These are phyloP conservation scores for Albugo candida DNA, from an alignment of 352 stramenopile genomes.

Conservation along the genomic window DNA sequence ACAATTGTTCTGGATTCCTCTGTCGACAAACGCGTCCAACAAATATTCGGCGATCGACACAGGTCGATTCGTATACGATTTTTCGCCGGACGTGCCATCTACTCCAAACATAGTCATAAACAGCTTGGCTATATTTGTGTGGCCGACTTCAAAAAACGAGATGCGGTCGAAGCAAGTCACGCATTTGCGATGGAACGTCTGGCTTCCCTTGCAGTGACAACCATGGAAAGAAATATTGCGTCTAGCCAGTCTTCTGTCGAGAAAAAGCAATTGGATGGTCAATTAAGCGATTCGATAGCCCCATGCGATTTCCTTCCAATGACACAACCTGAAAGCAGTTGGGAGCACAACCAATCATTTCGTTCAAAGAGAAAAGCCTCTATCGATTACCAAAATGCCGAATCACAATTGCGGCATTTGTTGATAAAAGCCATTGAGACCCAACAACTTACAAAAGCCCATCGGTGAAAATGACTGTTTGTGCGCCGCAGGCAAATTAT, in stretches of 20 bases:
- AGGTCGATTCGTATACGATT: constrained; percentile 31
- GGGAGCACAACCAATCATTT: too few relatives aligned
- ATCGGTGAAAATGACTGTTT: too few relatives aligned
- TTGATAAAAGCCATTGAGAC: too few relatives aligned
- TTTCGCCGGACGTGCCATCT: constrained; percentile 61
- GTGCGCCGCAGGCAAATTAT: too few relatives aligned
- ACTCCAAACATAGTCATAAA: constrained; percentile 29
- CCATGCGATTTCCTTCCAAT: too few relatives aligned
- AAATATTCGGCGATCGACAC: constrained; percentile 15
- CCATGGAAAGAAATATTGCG: constrained; percentile 40
- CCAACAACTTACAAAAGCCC: too few relatives aligned
- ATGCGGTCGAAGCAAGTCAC: constrained; percentile 44
- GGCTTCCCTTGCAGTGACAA: constrained; percentile 50
- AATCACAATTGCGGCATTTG: too few relatives aligned
- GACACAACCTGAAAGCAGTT: too few relatives aligned
- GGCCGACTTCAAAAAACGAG: constrained; percentile 51
- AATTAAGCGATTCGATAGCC: too few relatives aligned
- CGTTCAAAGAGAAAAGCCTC: too few relatives aligned
- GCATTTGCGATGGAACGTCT: constrained; percentile 68
- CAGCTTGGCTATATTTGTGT: constrained; percentile 66
- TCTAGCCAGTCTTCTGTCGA: not conserved
- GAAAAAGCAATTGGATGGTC: too few relatives aligned
- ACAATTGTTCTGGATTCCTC: constrained; percentile 54
- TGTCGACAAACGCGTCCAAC: constrained; percentile 41
- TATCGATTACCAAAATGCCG: too few relatives aligned